phyloP scores from a whole-genome alignment of 768 basidiomycete genomes.

The Tulasnella calospora region DNA sequence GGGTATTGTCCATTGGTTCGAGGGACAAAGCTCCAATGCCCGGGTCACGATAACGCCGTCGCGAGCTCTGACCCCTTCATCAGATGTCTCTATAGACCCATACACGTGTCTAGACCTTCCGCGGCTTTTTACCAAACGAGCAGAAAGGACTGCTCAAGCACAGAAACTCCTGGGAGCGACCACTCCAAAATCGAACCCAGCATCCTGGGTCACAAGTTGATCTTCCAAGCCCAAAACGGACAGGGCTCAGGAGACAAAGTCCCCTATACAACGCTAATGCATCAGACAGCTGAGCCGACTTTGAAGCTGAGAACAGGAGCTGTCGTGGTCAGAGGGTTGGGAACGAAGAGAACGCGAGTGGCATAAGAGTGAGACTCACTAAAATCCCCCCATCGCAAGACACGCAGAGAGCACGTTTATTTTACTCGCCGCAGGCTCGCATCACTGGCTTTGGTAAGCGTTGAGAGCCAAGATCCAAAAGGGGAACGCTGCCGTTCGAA shows the following conservation, averaged over 20 bases:
- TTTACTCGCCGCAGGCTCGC: neutral
- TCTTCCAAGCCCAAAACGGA: neutral
- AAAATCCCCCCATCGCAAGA: neutral
- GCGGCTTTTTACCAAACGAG: neutral
- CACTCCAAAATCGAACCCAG: neutral
- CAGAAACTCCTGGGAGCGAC: neutral
- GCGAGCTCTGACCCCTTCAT: neutral
- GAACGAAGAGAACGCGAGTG: neutral
- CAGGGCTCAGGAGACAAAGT: neutral
- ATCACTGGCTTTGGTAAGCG: neutral
- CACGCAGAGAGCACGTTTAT: conserved; percentile 4
- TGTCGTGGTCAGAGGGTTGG: neutral
- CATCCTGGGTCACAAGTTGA: neutral
- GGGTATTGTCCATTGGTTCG: conserved; percentile 4
- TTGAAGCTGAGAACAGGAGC: neutral
- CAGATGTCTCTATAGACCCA: neutral
- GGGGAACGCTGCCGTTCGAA: neutral
- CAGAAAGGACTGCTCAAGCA: neutral
- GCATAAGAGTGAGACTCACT: neutral
- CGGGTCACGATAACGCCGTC: conserved; percentile 1
- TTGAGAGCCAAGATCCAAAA: neutral
- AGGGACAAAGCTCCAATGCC: neutral
- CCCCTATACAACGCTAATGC: neutral
- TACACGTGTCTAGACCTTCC: conserved; percentile 2
- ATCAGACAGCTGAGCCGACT: neutral